Evolutionary conservation across 2,329 filamentous ascomycete species (phyloP), one percentile per base, ranked within the genome.

Genomic region (Aureobasidium namibiae): DNA sequence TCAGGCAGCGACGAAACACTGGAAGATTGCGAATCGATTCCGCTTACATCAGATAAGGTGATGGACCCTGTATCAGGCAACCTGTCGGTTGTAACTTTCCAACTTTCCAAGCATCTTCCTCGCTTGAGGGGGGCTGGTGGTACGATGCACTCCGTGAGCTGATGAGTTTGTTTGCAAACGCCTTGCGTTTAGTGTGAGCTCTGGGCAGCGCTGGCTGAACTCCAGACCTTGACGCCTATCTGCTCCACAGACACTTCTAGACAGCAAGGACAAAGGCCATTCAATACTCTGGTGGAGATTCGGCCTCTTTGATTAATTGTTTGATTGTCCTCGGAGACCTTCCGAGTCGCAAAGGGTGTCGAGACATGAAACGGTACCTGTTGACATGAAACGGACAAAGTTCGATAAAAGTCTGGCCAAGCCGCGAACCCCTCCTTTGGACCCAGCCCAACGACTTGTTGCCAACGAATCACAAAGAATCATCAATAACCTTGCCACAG

Each of bases 361-460:
- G 31, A 24, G 23, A 42, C 38, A 18, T 42, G 50, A 53, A 53
- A 53, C 50, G 50, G 24, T 11, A 23, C 14, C 50, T 52, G 29
- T 23, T 53, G 50, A 53, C 50, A 53, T 33, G 50, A 53, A 53
- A 53, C 50, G 36, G n/a, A 33, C 38, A 42, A 53, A 13, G 36
- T 53, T 33, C 38, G 24, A 46, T 9, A 21, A 21, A 36, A 42
- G 24, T 53, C 50, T 53, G 50, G 50, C 50, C 50, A 29, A 26
- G 34, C 48, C 48, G 2, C 33, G 13, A n/a, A 21, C 36, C 50
- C 38, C 38, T 16, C 50, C 36, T 53, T 46, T 31, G 10, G n/a
- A 31, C 10, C 36, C 9, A 31, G 11, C 23, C 34, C 24, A 53
- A 42, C 24, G 3, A 31, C 9, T 31, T 21, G 9, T 46, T 31